Base-by-base conservation (phyloP, 2,329 filamentous ascomycete species). In the Hymenoscyphus albidus region DNA sequence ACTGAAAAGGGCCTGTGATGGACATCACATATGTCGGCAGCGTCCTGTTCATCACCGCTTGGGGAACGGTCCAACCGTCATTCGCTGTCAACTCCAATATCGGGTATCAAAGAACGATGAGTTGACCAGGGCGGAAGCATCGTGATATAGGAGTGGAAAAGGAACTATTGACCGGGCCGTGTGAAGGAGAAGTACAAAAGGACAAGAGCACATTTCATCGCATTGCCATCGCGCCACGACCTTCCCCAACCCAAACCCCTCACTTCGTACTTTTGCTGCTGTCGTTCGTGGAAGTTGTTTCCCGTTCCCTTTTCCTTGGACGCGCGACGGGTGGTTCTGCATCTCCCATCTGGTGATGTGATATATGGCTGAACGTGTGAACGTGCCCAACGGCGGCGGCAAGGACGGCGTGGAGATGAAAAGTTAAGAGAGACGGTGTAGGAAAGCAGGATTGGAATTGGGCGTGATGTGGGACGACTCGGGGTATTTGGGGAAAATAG, bases 241-340 rank as follows among this genome's bases (percentile, higher is more conserved):
- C 62, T 63, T 65, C 65, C 59, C 48, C 59, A 56, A 69, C 70
- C 68, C 66, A 67, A 62, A 70, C 70, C 68, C 67, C 68, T 70
- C 70, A 65, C 51, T 65, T 67, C 68, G 69, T 68, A 65, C 51
- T 65, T 67, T 65, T 60, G 22, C 22, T 40, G 10, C 48, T 55
- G 54, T 51, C 40, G 22, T 57, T 48, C 27, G 39, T 32, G 58
- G 58, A 59, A 42, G 22, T 62, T 55, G 22, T 61, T 51, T 42
- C n/a, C 38, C 27, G 0, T 27, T 27, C 27, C 27, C 27, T 27
- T 27, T 27, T 27, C 27, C 42, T 32, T n/a, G 18, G 12, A 22
- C 18, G n/a, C 44, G 44, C 7, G 22, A 51, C 6, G 18, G 44
- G 6, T 12, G 7, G 44, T 27, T 9, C 44, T 5, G 12, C 18